Evolutionary conservation across 1,139 yeast genomes (phyloP).

Genomic region (Komagataea norvegica): DNA sequence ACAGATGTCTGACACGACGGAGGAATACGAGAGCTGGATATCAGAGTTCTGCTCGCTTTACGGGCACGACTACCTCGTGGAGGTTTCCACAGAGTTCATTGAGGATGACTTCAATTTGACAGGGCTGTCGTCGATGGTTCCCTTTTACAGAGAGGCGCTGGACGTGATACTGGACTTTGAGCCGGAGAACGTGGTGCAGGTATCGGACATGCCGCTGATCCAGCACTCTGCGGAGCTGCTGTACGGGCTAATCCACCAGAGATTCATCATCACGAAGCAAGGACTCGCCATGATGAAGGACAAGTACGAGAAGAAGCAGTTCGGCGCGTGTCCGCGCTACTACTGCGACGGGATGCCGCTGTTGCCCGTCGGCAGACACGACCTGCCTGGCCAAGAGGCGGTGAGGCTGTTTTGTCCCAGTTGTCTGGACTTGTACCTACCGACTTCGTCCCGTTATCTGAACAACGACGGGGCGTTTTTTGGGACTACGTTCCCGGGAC

Average conservation of each 20-base stretch:
- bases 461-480: constrained; percentile 95
- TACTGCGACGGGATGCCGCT: constrained; percentile 89
- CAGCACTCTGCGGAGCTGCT: constrained; percentile 89
- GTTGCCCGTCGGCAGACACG: constrained; percentile 89
- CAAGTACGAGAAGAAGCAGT: constrained; percentile 82
- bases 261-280: constrained; percentile 82
- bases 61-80: constrained; percentile 92
- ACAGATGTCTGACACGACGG: constrained; percentile 32
- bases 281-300: constrained; percentile 96
- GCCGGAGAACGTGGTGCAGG: constrained; percentile 40
- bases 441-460: constrained; percentile 76
- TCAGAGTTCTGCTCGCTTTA: constrained; percentile 80
- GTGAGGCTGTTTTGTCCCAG: constrained; percentile 92
- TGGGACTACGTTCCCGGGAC: constrained; percentile 93
- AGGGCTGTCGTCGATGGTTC: constrained; percentile 80
- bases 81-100: constrained; percentile 86
- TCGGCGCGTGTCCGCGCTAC: constrained; percentile 90
- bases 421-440: constrained; percentile 86
- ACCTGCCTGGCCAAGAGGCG: constrained; percentile 86
- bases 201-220: constrained; percentile 67
- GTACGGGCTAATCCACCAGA: constrained; percentile 90
- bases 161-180: constrained; percentile 88
- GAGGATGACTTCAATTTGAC: constrained; percentile 96
- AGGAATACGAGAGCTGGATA: constrained; percentile 82
- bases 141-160: constrained; percentile 86